Percentiles rank a stretch among this genome's conserved stretches.
These are phyloP conservation scores for Hanseniaspora nectarophila DNA, from an alignment of 805 yeast species.

Conservation along the genomic window DNA sequence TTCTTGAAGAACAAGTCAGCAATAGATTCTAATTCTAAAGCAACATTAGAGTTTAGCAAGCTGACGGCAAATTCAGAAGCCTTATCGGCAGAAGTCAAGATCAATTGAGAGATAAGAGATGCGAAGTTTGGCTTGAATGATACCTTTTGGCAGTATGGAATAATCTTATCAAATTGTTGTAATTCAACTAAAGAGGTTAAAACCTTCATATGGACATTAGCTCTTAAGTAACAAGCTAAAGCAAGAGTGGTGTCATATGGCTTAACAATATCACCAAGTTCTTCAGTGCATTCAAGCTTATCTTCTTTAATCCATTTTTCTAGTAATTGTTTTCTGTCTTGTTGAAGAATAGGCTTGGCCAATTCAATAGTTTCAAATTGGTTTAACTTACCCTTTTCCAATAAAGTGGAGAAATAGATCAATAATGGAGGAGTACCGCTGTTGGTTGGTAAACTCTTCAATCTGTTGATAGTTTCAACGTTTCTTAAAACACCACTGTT, in stretches of 20 bases:
- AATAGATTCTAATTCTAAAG: constrained; percentile 64
- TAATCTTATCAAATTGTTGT: constrained; percentile 90
- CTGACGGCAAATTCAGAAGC: constrained; percentile 95
- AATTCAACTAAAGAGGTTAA: constrained; percentile 85
- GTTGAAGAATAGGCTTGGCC: constrained; percentile 90
- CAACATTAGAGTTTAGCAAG: constrained; percentile 49
- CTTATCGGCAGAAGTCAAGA: constrained; percentile 90
- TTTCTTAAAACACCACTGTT: constrained; percentile 87
- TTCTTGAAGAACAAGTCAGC: constrained; percentile 93
- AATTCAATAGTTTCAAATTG: constrained; percentile 87
- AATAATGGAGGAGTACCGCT: constrained; percentile 91
- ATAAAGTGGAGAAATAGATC: constrained; percentile 79
- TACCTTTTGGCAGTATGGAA: constrained; percentile 86
- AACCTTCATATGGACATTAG: constrained; percentile 75
- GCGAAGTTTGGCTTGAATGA: constrained; percentile 83
- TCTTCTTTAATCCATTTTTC: constrained; percentile 96
- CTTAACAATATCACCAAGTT: constrained; percentile 89
- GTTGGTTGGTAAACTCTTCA: constrained; percentile 72
- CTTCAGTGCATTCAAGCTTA: constrained; percentile 89
- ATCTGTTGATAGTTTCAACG: constrained; percentile 82
- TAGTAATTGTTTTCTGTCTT: constrained; percentile 81
- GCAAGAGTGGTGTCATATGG: constrained; percentile 78
- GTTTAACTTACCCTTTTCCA: constrained; percentile 87
- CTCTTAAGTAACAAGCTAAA: constrained; percentile 76
- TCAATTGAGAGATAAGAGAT: constrained; percentile 75